phyloP scores from a whole-genome alignment of 495 filamentous ascomycete species.

The Talaromyces wortmannii region DNA sequence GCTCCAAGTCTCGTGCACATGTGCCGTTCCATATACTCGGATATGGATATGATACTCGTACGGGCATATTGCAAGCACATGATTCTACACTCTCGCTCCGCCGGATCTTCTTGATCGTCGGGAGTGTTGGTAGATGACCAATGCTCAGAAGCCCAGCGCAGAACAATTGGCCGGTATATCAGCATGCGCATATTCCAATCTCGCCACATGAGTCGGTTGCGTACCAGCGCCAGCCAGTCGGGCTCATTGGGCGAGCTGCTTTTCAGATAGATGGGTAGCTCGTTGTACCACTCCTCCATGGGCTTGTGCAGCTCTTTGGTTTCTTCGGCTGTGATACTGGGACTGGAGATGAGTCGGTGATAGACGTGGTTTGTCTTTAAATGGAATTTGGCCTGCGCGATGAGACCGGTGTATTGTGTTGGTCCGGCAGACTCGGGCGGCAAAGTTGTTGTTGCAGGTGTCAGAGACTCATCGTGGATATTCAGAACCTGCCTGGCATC shows the following conservation, averaged over 20 bases:
- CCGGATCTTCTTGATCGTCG: slow-evolving; percentile 27
- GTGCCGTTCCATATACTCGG: slow-evolving; percentile 17
- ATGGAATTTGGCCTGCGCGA: slow-evolving; percentile 42
- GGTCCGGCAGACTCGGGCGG: slow-evolving; percentile 35
- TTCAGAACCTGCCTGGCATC: slow-evolving; percentile 41
- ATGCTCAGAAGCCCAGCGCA: slow-evolving; percentile 38
- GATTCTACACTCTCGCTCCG: slow-evolving; percentile 27
- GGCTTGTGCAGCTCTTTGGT: slow-evolving; percentile 35
- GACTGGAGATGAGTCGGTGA: slow-evolving; percentile 40
- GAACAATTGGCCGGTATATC: slow-evolving; percentile 44
- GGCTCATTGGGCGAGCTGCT: slow-evolving; percentile 24
- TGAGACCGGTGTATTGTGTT: slow-evolving; percentile 43
- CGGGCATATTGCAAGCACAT: slow-evolving; percentile 37
- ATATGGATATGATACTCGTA: slow-evolving; percentile 36
- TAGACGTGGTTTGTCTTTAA: slow-evolving; percentile 43
- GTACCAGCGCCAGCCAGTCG: slow-evolving; percentile 29
- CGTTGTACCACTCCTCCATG: slow-evolving; percentile 41
- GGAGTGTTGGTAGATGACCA: slow-evolving; percentile 26
- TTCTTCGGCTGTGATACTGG: slow-evolving; percentile 39
- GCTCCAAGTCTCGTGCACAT: slow-evolving; percentile 36
- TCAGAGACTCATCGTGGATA: slow-evolving; percentile 39
- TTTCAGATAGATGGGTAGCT: slow-evolving; percentile 37
- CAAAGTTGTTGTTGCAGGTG: slow-evolving; percentile 30
- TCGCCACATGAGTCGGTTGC: slow-evolving; percentile 39
- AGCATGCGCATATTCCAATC: slow-evolving; percentile 47